These are phyloP conservation scores for Collybiopsis confluens DNA, from an alignment of 768 basidiomycete genomes.

Conservation along the genomic window DNA sequence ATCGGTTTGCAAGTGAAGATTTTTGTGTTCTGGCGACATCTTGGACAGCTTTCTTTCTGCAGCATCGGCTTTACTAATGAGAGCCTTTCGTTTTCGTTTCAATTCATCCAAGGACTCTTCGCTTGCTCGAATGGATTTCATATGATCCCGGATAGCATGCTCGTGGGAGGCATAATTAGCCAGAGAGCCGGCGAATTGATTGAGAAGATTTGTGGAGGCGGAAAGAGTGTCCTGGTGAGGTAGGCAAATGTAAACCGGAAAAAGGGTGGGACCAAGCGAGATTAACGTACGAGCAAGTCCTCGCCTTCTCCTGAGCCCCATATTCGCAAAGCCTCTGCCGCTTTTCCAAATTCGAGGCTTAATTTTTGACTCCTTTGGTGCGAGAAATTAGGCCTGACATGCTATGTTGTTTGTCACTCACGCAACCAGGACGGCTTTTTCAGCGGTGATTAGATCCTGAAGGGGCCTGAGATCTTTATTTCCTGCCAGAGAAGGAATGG, in stretches of 20 bases:
- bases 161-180: constrained; percentile 69
- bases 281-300: constrained; percentile 62
- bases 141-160: constrained; percentile 61
- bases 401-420: too few species aligned
- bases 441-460: constrained; percentile 86
- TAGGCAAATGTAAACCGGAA: constrained; percentile 5
- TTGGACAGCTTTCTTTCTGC: constrained; percentile 88
- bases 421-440: constrained; percentile 79
- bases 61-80: constrained; percentile 68
- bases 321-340: constrained; percentile 63
- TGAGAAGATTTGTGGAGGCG: constrained; percentile 63
- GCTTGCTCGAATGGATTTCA: constrained; percentile 78
- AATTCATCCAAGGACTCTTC: constrained; percentile 83
- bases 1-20: constrained; percentile 69
- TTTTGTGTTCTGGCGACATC: constrained; percentile 90
- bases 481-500: constrained; percentile 59
- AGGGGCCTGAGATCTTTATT: constrained; percentile 79
- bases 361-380: constrained; percentile 56
- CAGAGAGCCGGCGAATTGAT: constrained; percentile 64
- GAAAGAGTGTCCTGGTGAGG: constrained; percentile 62
- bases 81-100: constrained; percentile 60
- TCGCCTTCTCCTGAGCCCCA: constrained; percentile 85
- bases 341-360: constrained; percentile 59
- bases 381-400: neutral
- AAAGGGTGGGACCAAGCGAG: constrained; percentile 2